A percentile compares a stretch with the other conserved stretches of the same genome.
Conservation (phyloP, 345 rosid species). For the Fremontodendron californicum region DNA sequence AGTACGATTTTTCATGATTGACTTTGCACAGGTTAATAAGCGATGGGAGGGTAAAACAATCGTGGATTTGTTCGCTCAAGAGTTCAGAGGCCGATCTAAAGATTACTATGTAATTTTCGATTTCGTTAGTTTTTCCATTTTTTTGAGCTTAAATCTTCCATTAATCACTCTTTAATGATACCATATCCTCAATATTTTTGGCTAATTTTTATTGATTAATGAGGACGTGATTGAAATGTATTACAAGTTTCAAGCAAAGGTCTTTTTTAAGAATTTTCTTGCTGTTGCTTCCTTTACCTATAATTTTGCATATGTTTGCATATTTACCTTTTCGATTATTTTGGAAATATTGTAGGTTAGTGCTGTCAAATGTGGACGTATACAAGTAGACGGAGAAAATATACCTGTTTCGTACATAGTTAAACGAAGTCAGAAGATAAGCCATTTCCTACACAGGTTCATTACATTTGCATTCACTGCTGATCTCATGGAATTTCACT, state of each 20-base stretch:
- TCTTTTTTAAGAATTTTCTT: not conserved
- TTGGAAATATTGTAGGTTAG: conserved; percentile 41
- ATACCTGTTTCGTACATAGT: conserved; percentile 76
- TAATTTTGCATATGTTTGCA: not conserved
- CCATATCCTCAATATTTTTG: not conserved
- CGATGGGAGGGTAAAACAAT: conserved; percentile 87
- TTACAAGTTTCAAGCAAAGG: not conserved
- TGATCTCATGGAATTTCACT: not conserved
- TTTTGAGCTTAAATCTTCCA: not conserved
- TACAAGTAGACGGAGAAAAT: conserved; percentile 73
- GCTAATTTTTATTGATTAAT: not conserved
- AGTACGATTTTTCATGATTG: not conserved
- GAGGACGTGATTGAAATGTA: not conserved
- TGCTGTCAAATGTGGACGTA: conserved; percentile 81
- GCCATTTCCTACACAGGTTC: conserved; percentile 88
- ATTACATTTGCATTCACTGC: not conserved
- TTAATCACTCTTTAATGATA: not conserved
- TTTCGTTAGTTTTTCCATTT: not conserved
- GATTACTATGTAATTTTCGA: conserved; percentile 61
- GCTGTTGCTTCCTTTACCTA: not conserved
- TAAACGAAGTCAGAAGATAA: conserved; percentile 73
- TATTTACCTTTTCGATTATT: not conserved
- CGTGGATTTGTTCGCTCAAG: conserved; percentile 81
- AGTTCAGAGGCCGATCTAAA: conserved; percentile 76
- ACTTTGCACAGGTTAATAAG: conserved; percentile 53